Evolutionary conservation across 805 yeast genomes (phyloP).

Genomic region (Yamadazyma takamatsuzukensis): DNA sequence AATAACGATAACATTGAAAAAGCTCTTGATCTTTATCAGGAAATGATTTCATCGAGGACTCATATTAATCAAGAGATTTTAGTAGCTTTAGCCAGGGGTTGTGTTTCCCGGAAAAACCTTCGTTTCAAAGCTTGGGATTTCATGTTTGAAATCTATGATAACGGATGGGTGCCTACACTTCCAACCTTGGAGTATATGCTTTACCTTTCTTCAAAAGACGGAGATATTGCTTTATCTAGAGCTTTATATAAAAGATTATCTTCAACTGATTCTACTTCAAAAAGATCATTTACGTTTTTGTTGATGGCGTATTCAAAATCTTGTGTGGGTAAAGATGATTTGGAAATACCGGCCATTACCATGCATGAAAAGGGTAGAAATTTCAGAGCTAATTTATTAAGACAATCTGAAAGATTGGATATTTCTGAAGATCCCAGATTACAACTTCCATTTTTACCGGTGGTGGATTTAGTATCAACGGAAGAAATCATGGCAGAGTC

Average conservation of each 20-base stretch:
- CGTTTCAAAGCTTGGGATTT: conserved; percentile 71
- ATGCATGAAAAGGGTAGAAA: conserved; percentile 43
- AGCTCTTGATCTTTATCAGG: conserved; percentile 73
- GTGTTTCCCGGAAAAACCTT: conserved; percentile 49
- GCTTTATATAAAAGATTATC: conserved; percentile 54
- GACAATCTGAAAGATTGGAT: conserved; percentile 18
- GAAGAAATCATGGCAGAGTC: conserved; percentile 64
- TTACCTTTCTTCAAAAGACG: conserved; percentile 72
- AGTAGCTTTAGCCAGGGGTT: conserved; percentile 63
- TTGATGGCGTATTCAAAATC: conserved; percentile 47
- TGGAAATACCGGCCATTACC: conserved; percentile 28
- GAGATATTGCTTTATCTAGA: conserved; percentile 70
- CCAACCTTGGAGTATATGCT: conserved; percentile 65
- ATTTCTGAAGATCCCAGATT: conserved; percentile 3
- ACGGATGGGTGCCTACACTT: conserved; percentile 39
- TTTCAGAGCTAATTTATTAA: conserved; percentile 45
- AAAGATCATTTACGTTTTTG: conserved; percentile 42
- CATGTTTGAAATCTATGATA: conserved; percentile 58
- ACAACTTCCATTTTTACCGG: conserved; percentile 69
- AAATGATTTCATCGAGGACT: conserved; percentile 43
- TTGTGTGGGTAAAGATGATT: conserved; percentile 11
- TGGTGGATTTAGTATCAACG: conserved; percentile 35
- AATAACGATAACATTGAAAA: conserved; percentile 62
- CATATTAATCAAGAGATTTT: conserved; percentile 35
- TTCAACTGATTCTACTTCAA: conserved; percentile 22